phyloP scores from a whole-genome alignment of 2,329 filamentous ascomycete genomes.

The Niveomyces coronatus region DNA sequence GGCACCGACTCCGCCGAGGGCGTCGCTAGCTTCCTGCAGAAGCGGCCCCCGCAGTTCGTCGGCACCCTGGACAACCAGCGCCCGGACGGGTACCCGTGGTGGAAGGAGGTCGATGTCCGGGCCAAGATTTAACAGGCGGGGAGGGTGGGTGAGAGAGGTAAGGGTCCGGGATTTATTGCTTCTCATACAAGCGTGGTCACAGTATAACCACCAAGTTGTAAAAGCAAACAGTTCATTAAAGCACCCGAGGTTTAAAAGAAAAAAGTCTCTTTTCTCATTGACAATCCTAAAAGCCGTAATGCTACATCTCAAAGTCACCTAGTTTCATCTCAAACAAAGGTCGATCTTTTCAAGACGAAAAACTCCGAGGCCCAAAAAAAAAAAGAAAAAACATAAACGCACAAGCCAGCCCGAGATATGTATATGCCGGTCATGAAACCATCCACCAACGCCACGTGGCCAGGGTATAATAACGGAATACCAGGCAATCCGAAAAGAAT shows the following conservation, averaged over 20 bases:
- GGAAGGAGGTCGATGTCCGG: conserved; percentile 37
- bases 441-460: no score
- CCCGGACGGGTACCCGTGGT: conserved; percentile 57
- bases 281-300: conserved; percentile 5
- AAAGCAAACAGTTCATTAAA: no score
- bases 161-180: no score
- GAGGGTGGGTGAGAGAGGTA: no score
- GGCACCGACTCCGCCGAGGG: conserved; percentile 55
- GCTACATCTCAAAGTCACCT: neutral
- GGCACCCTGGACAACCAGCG: conserved; percentile 50
- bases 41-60: conserved; percentile 51
- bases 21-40: conserved; percentile 58
- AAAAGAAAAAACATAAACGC: neutral
- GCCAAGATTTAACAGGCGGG: conserved; percentile 18
- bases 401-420: no score
- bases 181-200: no score
- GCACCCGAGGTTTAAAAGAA: no score
- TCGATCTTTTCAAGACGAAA: neutral
- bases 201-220: no score
- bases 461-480: no score
- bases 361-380: neutral
- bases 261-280: conserved; percentile 2
- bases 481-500: neutral
- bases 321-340: no score
- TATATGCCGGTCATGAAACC: no score